Base-by-base conservation (phyloP, 257 asterid genomes). In the Petrea volubilis region DNA sequence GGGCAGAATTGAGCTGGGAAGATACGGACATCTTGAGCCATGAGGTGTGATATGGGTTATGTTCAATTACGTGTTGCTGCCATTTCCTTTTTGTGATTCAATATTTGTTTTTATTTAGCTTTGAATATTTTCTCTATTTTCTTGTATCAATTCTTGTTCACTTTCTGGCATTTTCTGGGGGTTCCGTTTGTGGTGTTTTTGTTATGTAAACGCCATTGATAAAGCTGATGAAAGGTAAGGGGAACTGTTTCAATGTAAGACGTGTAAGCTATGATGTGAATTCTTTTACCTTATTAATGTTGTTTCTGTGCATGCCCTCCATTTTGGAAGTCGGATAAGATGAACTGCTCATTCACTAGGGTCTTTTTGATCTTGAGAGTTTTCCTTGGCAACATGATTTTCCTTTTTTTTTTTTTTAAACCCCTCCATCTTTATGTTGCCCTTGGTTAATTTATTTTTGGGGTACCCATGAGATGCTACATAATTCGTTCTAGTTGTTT, bases 31-130 rank as follows among this genome's bases (percentile, higher is more conserved):
- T 65, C 60, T 56, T 64, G 66, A 70, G 68, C 58, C 66, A 78
- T 78, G 83, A 78, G 83, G 83, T 78, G 47, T 20, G 70, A 64
- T 49, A 12, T 14, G 63, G 60, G 8, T 33, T 38, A 15, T 33
- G 10, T 58, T 4, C 20, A 6, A n/a, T n/a, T n/a, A n/a, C n/a
- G n/a, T n/a, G n/a, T n/a, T n/a, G n/a, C n/a, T n/a, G n/a, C n/a
- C n/a, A n/a, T n/a, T n/a, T n/a, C n/a, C n/a, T n/a, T n/a, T n/a
- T n/a, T n/a, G n/a, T n/a, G n/a, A n/a, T n/a, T n/a, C n/a, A n/a
- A n/a, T 28, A 7, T 17, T 71, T n/a, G n/a, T n/a, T n/a, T n/a
- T n/a, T n/a, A n/a, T n/a, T n/a, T n/a, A n/a, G n/a, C 10, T 11
- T 27, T 11, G 6, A 12, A 41, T 14, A n/a, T 13, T 51, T 2